Evolutionary conservation across 2,329 filamentous ascomycete genomes (phyloP).

Genomic region (Orbilia brochopaga): DNA sequence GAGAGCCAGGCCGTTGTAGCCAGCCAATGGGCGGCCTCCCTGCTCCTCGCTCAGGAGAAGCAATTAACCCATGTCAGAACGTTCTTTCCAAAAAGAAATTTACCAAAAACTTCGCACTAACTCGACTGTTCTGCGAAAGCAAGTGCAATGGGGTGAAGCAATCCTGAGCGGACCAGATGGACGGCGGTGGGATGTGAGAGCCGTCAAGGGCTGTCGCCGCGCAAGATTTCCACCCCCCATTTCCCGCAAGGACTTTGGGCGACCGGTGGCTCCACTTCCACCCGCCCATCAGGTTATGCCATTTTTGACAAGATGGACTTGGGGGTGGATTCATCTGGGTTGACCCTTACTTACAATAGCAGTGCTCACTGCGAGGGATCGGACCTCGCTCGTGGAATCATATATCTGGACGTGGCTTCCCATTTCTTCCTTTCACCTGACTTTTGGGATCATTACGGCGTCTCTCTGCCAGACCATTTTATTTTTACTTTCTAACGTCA

Average conservation of each 20-base stretch:
- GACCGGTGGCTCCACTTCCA: conserved; percentile 35
- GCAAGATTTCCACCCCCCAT: conserved; percentile 49
- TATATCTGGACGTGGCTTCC: conserved; percentile 51
- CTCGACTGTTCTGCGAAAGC: background rate
- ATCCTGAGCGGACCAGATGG: conserved; percentile 30
- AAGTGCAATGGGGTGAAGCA: conserved; percentile 8
- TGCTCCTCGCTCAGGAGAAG: conserved; percentile 42
- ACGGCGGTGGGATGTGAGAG: conserved; percentile 40
- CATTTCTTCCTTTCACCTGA: conserved; percentile 49
- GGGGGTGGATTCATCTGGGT: conserved; percentile 46
- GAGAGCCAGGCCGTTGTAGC: conserved; percentile 39
- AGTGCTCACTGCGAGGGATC: conserved; percentile 24
- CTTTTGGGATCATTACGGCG: conserved; percentile 45
- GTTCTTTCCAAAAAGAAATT: conserved; percentile 35
- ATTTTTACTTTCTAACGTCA: conserved; percentile 48
- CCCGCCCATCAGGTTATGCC: conserved; percentile 44
- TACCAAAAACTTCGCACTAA: background rate
- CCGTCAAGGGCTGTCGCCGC: conserved; percentile 38
- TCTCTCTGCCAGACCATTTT: conserved; percentile 42
- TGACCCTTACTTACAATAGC: conserved; percentile 51
- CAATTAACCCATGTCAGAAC: conserved; percentile 41
- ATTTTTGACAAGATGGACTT: conserved; percentile 49
- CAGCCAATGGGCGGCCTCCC: conserved; percentile 48
- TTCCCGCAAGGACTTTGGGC: conserved; percentile 38
- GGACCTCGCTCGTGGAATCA: conserved; percentile 44